Conservation (phyloP, 345 rosid species). For the Camelina neglecta region DNA sequence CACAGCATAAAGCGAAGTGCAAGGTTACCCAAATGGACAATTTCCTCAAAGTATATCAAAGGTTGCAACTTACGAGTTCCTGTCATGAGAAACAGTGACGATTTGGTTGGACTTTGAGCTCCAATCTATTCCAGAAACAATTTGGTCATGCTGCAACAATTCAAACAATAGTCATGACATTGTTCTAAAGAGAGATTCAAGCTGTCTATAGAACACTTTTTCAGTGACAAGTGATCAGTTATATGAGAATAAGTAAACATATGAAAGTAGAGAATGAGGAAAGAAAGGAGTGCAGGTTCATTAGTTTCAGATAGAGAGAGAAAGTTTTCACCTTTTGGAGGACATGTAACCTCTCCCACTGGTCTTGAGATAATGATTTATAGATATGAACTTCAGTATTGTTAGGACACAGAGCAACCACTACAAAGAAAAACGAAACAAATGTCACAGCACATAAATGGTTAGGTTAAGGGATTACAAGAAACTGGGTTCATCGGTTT, state of each 20-base stretch:
- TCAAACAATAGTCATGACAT: conserved; percentile 10
- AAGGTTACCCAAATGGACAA: background rate
- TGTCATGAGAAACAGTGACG: conserved; percentile 92
- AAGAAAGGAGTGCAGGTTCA: background rate
- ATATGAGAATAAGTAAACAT: background rate
- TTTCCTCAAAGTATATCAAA: conserved; percentile 16
- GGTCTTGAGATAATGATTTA: conserved; percentile 62
- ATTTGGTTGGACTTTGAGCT: conserved; percentile 78
- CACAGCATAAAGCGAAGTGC: background rate
- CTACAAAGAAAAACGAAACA: conserved; percentile 47
- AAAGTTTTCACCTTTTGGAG: conserved; percentile 66
- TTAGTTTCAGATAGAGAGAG: background rate
- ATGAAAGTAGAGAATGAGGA: conserved; percentile 10
- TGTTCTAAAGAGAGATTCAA: background rate
- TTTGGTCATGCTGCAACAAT: conserved; percentile 88
- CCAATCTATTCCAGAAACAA: conserved; percentile 98
- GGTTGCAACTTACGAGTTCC: conserved; percentile 82
- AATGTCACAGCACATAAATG: conserved; percentile 6
- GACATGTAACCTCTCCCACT: conserved; percentile 90
- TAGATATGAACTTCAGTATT: conserved; percentile 94
- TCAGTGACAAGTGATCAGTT: background rate
- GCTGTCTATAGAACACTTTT: background rate
- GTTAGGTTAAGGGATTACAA: background rate
- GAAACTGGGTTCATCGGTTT: background rate
- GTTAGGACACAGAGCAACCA: conserved; percentile 94